Evolutionary conservation across 176 grass and related monocot species (phyloP).

Genomic region (Zoysia japonica): DNA sequence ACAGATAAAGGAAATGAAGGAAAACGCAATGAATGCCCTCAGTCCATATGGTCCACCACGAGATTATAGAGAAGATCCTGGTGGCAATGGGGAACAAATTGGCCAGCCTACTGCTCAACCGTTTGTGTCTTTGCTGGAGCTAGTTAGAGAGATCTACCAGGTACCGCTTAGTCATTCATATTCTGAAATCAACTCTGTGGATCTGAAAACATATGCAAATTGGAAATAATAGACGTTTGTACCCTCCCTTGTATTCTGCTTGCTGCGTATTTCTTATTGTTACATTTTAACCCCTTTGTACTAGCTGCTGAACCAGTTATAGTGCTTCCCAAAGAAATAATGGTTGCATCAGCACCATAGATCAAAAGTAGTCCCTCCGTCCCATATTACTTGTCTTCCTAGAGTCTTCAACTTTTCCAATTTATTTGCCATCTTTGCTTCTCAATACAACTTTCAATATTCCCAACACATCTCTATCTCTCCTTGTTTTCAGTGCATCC

Average conservation of each 20-base stretch:
- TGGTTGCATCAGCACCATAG: background rate
- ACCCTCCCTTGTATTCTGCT: background rate
- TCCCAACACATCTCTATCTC: too few species aligned
- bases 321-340: conserved; percentile 8
- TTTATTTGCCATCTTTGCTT: too few species aligned
- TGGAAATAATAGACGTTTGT: background rate
- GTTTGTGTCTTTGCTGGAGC: conserved; percentile 88
- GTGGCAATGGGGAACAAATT: conserved; percentile 51
- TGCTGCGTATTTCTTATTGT: background rate
- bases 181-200: conserved; percentile 15
- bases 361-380: background rate
- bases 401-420: too few species aligned
- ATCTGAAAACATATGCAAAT: conserved; percentile 13
- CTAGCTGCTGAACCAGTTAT: background rate
- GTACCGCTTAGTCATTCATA: conserved; percentile 49
- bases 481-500: too few species aligned
- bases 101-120: conserved; percentile 45
- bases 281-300: conserved; percentile 25
- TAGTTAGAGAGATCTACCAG: conserved; percentile 89
- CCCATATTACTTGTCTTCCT: too few species aligned
- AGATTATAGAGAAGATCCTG: conserved; percentile 55
- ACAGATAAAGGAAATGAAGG: conserved; percentile 98
- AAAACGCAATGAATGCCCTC: conserved; percentile 83
- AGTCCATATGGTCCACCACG: conserved; percentile 55
- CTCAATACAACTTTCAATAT: too few species aligned